phyloP scores from a whole-genome alignment of 371 early-diverging fungal species.

The Zychaea mexicana region DNA sequence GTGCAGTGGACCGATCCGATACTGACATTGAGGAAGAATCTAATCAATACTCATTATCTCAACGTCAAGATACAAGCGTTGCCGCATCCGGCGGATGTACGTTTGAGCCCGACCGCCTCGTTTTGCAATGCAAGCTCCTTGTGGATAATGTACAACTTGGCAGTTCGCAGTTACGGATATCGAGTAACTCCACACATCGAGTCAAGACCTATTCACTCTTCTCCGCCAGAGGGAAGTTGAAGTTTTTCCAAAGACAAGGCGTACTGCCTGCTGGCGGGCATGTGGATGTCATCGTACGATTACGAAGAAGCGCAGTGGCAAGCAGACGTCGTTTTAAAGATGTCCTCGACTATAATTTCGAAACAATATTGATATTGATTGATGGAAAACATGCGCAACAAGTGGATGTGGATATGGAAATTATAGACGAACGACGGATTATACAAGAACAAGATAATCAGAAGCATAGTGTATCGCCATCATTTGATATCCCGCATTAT shows the following conservation, averaged over 20 bases:
- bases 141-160: background rate
- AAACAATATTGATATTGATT: slow-evolving; percentile 10
- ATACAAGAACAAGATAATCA: background rate
- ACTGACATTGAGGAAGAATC: background rate
- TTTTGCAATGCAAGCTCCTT: background rate
- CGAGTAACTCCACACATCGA: slow-evolving; percentile 1
- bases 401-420: slow-evolving; percentile 12
- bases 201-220: slow-evolving; percentile 5
- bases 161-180: background rate
- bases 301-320: slow-evolving; percentile 3
- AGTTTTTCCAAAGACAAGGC: slow-evolving; percentile 10
- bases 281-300: slow-evolving; percentile 12
- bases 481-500: background rate
- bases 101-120: slow-evolving; percentile 1
- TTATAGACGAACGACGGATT: background rate
- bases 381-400: slow-evolving; percentile 12
- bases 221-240: slow-evolving; percentile 8
- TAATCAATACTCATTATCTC: background rate
- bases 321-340: background rate
- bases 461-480: background rate
- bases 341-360: background rate
- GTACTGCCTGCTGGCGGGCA: background rate
- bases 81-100: background rate
- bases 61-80: too few species aligned
- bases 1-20: background rate